Evolutionary conservation across 441 rosid genomes (phyloP), one percentile per base, ranked within the genome.

Genomic region (Pelargonium cotyledonis): DNA sequence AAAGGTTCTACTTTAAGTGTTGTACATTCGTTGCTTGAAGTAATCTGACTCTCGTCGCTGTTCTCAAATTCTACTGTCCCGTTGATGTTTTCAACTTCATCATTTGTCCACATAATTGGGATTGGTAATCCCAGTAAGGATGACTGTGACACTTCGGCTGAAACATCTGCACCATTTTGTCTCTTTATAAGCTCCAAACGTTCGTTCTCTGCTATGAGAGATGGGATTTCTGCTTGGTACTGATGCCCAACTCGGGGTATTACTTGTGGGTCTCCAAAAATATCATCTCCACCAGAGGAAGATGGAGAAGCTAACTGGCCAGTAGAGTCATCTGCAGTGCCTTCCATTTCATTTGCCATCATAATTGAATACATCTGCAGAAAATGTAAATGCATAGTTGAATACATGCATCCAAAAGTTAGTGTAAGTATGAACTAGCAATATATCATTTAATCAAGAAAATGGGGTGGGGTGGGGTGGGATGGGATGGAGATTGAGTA

Each of bases 191-290:
- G 73, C 66, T 38, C 68, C 6, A 77, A 60, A 62, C 73, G 69
- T 55, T 66, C 73, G 70, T 41, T 15, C 40, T 77, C 46, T 15
- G 77, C 67, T 35, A 79, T 6, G 10, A 80, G 70, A 43, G 70
- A 71, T 16, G 87, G 86, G 62, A 86, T 73, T 69, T 79, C 81
- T 35, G 82, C 88, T 68, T 87, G 89, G 76, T 76, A 85, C 61
- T 80, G 67, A 72, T 76, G 79, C 70, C 91, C 91, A 71, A 87
- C 85, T 68, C 77, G 83, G 8, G 86, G 89, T 66, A 75, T 63
- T 40, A 77, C 14, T 64, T 61, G 69, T 21, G 80, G 85, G 18
- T 87, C 80, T 66, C 83, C 84, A 68, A 73, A 57, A 65, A 76
- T 46, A 44, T 80, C 84, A 75, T 47, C 21, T 8, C 35, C 72